These are phyloP conservation scores for Rhizophagus prolifer DNA, from an alignment of 192 early-diverging fungal genomes.

Conservation along the genomic window DNA sequence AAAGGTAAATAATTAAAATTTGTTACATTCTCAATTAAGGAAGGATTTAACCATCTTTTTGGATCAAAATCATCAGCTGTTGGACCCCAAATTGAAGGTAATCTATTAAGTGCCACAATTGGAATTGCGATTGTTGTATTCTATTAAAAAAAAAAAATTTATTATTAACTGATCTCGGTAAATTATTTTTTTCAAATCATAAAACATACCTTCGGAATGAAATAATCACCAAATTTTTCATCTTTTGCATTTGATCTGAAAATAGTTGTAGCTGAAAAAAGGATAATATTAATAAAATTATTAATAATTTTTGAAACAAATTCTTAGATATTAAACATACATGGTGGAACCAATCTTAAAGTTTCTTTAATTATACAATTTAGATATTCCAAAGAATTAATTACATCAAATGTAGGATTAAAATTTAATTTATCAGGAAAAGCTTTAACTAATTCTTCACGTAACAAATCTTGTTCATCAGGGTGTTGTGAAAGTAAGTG, in stretches of 20 bases:
- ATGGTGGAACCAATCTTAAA: constrained; percentile 49
- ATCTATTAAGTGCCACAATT: no score
- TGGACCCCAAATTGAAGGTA: no score
- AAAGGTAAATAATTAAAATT: constrained; percentile 46
- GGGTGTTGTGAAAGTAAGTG: constrained; percentile 49
- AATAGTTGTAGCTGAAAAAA: constrained; percentile 30
- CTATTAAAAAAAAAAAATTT: not conserved
- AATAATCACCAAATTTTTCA: constrained; percentile 38
- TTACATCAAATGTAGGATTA: constrained; percentile 43
- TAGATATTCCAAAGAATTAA: constrained; percentile 49
- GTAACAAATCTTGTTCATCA: constrained; percentile 42
- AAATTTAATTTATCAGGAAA: constrained; percentile 42
- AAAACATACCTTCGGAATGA: constrained; percentile 48
- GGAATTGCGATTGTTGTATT: no score
- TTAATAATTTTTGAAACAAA: no score
- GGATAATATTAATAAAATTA: not conserved
- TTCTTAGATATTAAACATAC: not conserved
- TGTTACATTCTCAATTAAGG: constrained; percentile 30
- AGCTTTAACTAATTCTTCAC: constrained; percentile 48
- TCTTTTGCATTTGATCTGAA: constrained; percentile 40
- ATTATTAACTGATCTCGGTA: not conserved
- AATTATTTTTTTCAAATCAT: not conserved
- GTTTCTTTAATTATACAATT: constrained; percentile 54
- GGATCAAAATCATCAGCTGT: constrained; percentile 50
- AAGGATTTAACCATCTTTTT: constrained; percentile 50